phyloP scores from a whole-genome alignment of 2,329 filamentous ascomycete species.

The Aspergillus niger region DNA sequence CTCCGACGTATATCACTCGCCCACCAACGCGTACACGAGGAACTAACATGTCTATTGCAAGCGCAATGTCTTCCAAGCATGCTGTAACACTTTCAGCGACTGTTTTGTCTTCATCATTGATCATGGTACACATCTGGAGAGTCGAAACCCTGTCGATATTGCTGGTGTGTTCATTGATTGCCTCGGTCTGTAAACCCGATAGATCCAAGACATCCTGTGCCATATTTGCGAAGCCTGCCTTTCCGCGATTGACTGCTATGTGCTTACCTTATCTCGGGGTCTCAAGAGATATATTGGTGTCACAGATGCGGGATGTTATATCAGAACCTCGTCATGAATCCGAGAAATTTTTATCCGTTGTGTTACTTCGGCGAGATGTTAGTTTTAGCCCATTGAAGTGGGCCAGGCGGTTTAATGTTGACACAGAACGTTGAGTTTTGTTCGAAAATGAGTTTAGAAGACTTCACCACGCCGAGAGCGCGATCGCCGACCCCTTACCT shows the following conservation, averaged over 20 bases:
- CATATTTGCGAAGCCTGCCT: conserved; percentile 5
- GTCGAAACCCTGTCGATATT: conserved; percentile 42
- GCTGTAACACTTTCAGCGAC: conserved; percentile 33
- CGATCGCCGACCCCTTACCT: no score
- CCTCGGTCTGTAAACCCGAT: conserved; percentile 39
- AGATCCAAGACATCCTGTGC: conserved; percentile 23
- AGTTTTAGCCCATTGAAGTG: no score
- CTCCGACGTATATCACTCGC: conserved; percentile 12
- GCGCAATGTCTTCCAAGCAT: conserved; percentile 37
- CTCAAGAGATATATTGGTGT: no score
- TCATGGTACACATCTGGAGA: conserved; percentile 39
- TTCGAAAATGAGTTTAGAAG: no score
- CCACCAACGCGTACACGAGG: conserved; percentile 37
- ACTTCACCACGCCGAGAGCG: no score
- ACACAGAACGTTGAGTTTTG: no score
- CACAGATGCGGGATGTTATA: no score
- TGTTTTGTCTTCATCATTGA: conserved; percentile 40
- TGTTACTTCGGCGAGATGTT: no score
- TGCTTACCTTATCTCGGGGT: not conserved
- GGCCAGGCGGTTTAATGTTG: no score
- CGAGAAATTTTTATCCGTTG: no score
- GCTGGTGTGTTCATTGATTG: conserved; percentile 35
- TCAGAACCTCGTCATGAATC: no score
- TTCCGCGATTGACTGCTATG: not conserved
- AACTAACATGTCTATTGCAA: conserved; percentile 37